Conservation (phyloP, 2,329 filamentous ascomycete species). For the Chrysoporthe puriensis region DNA sequence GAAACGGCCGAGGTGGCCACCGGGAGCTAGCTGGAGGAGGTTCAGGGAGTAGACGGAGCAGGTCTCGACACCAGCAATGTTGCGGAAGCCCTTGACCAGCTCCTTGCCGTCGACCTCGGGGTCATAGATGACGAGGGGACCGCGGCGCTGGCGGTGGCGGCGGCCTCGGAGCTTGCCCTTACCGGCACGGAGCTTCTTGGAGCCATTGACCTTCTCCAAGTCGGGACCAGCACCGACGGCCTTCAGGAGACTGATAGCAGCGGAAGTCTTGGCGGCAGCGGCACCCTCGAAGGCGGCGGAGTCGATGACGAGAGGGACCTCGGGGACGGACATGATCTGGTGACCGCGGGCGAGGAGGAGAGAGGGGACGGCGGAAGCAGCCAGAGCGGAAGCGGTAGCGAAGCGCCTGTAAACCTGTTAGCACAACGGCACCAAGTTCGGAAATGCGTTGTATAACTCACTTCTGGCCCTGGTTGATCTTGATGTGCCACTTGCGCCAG, state of each 20-base stretch:
- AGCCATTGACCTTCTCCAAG: slow-evolving; percentile 92
- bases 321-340: slow-evolving; percentile 87
- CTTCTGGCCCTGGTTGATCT: slow-evolving; percentile 99
- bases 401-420: slow-evolving; percentile 69
- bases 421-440: slow-evolving; percentile 3
- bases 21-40: slow-evolving; percentile 98
- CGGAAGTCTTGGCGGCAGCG: slow-evolving; percentile 84
- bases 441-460: slow-evolving; percentile 48
- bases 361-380: slow-evolving; percentile 91
- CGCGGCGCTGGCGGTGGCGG: slow-evolving; percentile 96
- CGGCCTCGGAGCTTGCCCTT: slow-evolving; percentile 99
- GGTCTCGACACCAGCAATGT: slow-evolving; percentile 98
- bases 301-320: slow-evolving; percentile 96
- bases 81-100: slow-evolving; percentile 93
- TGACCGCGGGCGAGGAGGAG: slow-evolving; percentile 97
- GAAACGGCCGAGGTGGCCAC: slow-evolving; percentile 98
- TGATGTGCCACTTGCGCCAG: slow-evolving; percentile 99
- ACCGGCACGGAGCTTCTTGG: slow-evolving; percentile 95
- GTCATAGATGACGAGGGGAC: slow-evolving; percentile 97
- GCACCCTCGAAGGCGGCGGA: slow-evolving; percentile 83
- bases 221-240: slow-evolving; percentile 88
- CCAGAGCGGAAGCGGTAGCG: slow-evolving; percentile 94
- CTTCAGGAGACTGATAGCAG: slow-evolving; percentile 84
- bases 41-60: slow-evolving; percentile 91
- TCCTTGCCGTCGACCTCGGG: slow-evolving; percentile 94